Evolutionary conservation across 805 yeast species (phyloP).

Genomic region (Hanseniaspora nectarophila): DNA sequence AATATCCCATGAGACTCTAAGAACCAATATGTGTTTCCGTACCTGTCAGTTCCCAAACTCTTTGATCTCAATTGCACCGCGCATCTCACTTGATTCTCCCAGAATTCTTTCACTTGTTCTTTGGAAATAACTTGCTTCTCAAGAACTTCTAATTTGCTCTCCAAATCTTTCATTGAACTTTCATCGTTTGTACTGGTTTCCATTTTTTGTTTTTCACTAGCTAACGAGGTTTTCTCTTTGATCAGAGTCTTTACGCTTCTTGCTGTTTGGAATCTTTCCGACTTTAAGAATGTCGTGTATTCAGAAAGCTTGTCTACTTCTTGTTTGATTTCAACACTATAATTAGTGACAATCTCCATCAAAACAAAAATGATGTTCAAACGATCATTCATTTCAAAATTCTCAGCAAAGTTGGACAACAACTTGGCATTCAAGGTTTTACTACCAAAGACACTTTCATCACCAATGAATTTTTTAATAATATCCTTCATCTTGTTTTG

Average conservation of each 20-base stretch:
- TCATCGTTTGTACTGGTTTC: slow-evolving; percentile 16
- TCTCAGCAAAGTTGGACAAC: slow-evolving; percentile 43
- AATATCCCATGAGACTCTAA: slow-evolving; percentile 68
- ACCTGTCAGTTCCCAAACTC: slow-evolving; percentile 69
- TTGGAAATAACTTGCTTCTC: slow-evolving; percentile 17
- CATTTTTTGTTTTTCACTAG: slow-evolving; percentile 17
- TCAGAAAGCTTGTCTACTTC: slow-evolving; percentile 19
- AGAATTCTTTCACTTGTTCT: slow-evolving; percentile 30
- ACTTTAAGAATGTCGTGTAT: slow-evolving; percentile 17
- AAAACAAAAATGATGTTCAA: slow-evolving; percentile 49
- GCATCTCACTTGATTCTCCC: slow-evolving; percentile 54
- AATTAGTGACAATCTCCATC: slow-evolving; percentile 40
- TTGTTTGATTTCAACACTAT: slow-evolving; percentile 24
- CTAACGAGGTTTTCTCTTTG: neutral
- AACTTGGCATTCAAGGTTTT: slow-evolving; percentile 33
- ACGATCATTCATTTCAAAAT: slow-evolving; percentile 42
- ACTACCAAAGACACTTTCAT: slow-evolving; percentile 30
- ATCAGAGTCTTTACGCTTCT: slow-evolving; percentile 20
- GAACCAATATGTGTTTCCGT: slow-evolving; percentile 90
- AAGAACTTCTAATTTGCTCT: slow-evolving; percentile 20
- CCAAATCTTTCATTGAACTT: slow-evolving; percentile 20
- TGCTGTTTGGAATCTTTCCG: slow-evolving; percentile 26
- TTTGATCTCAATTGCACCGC: slow-evolving; percentile 67
- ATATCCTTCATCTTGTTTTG: slow-evolving; percentile 35
- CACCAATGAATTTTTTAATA: slow-evolving; percentile 37